phyloP scores from a whole-genome alignment of 1,284 basidiomycete genomes.

The Ganoderma meredithae region DNA sequence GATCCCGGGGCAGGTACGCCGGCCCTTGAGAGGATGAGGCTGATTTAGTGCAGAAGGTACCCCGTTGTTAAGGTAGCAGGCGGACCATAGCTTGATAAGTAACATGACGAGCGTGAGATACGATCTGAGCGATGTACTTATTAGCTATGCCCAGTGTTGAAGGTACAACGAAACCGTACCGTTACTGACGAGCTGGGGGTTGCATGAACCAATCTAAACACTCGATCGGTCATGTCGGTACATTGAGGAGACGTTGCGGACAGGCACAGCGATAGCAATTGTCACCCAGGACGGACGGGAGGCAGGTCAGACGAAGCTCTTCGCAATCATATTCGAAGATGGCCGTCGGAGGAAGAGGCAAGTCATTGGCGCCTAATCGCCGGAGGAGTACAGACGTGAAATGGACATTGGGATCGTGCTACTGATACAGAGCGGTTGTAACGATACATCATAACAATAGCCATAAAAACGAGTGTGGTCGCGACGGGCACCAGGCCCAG shows the following conservation, averaged over 20 bases:
- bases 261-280: too few relatives aligned
- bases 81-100: background rate
- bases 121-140: background rate
- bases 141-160: background rate
- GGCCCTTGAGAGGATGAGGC: background rate
- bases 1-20: background rate
- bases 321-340: too few relatives aligned
- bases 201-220: too few relatives aligned
- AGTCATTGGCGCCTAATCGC: background rate
- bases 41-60: background rate
- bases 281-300: too few relatives aligned
- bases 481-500: too few relatives aligned
- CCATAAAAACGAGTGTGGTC: background rate
- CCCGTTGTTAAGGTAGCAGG: background rate
- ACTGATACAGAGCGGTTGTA: slow-evolving; percentile 3
- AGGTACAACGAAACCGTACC: too few relatives aligned
- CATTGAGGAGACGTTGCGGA: too few relatives aligned
- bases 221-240: too few relatives aligned
- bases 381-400: too few relatives aligned
- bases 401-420: background rate
- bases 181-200: too few relatives aligned
- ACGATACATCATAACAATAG: slow-evolving; percentile 9
- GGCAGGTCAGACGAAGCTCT: background rate
- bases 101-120: background rate
- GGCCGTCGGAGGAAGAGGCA: background rate